These are phyloP conservation scores for Magnaporthales sp. DNA, from an alignment of 2,329 filamentous ascomycete genomes.

Conservation along the genomic window DNA sequence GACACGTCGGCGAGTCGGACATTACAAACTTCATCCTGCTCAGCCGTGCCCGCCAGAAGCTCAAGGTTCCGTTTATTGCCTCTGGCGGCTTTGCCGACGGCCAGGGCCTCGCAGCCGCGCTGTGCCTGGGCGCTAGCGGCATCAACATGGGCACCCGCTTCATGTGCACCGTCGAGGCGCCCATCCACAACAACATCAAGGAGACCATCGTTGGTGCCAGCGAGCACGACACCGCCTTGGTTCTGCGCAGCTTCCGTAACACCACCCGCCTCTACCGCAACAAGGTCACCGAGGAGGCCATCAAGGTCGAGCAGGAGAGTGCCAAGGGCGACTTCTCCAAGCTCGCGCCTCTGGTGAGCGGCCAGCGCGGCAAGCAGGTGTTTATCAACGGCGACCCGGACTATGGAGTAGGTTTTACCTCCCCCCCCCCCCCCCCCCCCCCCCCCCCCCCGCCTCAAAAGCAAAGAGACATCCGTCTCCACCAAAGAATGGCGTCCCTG, in stretches of 20 bases:
- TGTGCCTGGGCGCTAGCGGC: conserved; percentile 83
- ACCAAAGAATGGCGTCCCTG: not conserved
- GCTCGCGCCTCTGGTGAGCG: conserved; percentile 79
- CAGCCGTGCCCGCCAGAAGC: conserved; percentile 71
- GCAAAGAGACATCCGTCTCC: not conserved
- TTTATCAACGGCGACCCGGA: conserved; percentile 89
- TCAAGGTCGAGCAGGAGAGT: conserved; percentile 77
- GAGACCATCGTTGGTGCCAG: conserved; percentile 78
- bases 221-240: conserved; percentile 84
- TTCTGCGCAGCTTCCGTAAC: conserved; percentile 87
- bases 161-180: conserved; percentile 91
- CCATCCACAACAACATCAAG: conserved; percentile 91
- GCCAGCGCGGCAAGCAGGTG: conserved; percentile 82
- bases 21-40: conserved; percentile 89
- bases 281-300: conserved; percentile 72
- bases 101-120: conserved; percentile 80
- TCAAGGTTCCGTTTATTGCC: conserved; percentile 87
- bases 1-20: conserved; percentile 76
- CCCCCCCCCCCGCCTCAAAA: too few relatives aligned
- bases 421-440: too few relatives aligned
- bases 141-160: conserved; percentile 99
- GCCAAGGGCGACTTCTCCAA: conserved; percentile 81
- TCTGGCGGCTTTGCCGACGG: conserved; percentile 95
- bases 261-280: conserved; percentile 85
- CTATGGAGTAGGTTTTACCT: conserved; percentile 59